Evolutionary conservation across 1,284 basidiomycete species (phyloP), one percentile per base, ranked within the genome.

Genomic region (Marasmius oreades): DNA sequence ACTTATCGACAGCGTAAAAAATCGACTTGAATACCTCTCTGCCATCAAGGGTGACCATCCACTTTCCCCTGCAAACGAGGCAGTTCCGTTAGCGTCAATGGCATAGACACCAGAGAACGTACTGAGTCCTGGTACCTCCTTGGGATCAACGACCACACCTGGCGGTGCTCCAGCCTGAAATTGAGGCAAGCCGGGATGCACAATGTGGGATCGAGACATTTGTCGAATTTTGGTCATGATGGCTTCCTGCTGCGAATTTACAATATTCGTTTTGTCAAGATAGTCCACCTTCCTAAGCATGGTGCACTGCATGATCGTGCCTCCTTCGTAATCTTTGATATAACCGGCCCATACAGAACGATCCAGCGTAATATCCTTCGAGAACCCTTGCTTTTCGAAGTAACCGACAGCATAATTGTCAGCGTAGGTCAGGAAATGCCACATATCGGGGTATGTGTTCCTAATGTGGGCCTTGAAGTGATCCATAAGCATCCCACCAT

Each of bases 241-340:
- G 1, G 93, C 92, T 62, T 95, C 92, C 66, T 93, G 91, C 71
- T 99, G 97, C 62, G 80, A 78, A 1, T 85, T 79, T 50, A 98
- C 77, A 65, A 92, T 86, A 56, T 86, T 86, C 51, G 84, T 81
- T 57, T 93, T 93, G 63, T 92, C 80, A 60, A 97, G 78, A 67
- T 99, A 99, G 67, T 94, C 86, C 61, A 99, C 86, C 65, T 93
- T 91, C 23, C 84, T 87, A 20, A 99, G 75, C 92, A 99, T 92
- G 3, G 89, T 91, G 68, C 97, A 99, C 72, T 97, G 95, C 96
- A 99, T 98, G 74, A 99, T 92, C 46, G 97, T 99, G n/a, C 95
- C 96, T 48, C 97, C 97, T 70, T 99, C 97, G 72, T 99, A 99
- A 70, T 99, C 97, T 72, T 99, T 99, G 85, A 99, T 99, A 71